Evolutionary conservation across 2,329 filamentous ascomycete species (phyloP).

Genomic region (Cordyceps farinosa): DNA sequence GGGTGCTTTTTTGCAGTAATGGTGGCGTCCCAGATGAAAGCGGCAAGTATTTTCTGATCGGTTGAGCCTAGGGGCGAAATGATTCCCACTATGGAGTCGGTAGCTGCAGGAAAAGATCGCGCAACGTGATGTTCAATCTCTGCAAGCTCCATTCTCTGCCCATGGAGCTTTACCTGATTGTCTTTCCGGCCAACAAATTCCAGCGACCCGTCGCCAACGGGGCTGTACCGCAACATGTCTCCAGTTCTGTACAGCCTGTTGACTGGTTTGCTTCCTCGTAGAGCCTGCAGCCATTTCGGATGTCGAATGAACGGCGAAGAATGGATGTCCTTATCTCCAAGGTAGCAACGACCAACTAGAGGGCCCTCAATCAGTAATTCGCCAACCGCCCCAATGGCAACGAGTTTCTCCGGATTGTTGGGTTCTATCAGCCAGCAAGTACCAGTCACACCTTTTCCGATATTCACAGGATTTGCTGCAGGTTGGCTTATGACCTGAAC

Average conservation of each 20-base stretch:
- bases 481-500: not conserved
- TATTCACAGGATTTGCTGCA: not conserved
- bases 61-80: not conserved
- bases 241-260: slow-evolving; percentile 6
- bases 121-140: slow-evolving; percentile 28
- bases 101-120: not conserved
- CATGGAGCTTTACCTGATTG: slow-evolving; percentile 20
- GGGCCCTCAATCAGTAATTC: slow-evolving; percentile 18
- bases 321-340: not conserved
- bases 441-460: not conserved
- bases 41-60: slow-evolving; percentile 35
- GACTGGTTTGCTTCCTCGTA: not conserved
- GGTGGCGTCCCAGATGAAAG: slow-evolving; percentile 8
- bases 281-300: not conserved
- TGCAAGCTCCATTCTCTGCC: slow-evolving; percentile 24
- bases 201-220: slow-evolving; percentile 17
- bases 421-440: slow-evolving; percentile 18
- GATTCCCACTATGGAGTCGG: slow-evolving; percentile 38
- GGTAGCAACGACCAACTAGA: slow-evolving; percentile 5
- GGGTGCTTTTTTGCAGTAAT: not conserved
- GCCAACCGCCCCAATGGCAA: slow-evolving; percentile 15
- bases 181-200: slow-evolving; percentile 20
- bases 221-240: slow-evolving; percentile 19
- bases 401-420: slow-evolving; percentile 3
- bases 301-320: not conserved